Evolutionary conservation across 352 stramenopile species (phyloP), one percentile per base, ranked within the genome.

Genomic region (Elongisporangium anandrum): DNA sequence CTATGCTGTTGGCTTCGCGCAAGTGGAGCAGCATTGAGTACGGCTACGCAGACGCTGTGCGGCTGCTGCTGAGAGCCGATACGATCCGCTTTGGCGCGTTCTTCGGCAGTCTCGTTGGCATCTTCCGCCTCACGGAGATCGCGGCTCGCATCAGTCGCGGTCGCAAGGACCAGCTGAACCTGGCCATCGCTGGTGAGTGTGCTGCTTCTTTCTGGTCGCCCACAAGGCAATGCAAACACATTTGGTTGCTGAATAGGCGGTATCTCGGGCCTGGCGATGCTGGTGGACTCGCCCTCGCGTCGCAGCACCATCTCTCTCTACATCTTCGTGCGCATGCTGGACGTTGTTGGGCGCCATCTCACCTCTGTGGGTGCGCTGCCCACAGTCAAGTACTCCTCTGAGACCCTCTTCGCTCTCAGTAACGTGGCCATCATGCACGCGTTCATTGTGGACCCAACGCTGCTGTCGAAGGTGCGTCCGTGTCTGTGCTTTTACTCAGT

Each of bases 251-350:
- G 23, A 47, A n/a, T 63, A 63, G 69, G 80, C 2, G 78, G 68
- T 0, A 63, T 92, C 17, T 83, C 83, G 13, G 86, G 86, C 2
- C 72, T 86, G 29, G 77, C 83, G 12, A 63, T 95, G 54, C 66
- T 95, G 17, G 63, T 94, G 21, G 86, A 95, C 48, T 82, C 84
- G 24, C 70, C 73, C 9, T 70, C 70, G 10, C 75, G 86, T 9
- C 82, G 84, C 10, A 83, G 52, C 41, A 88, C 82, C 21, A 88
- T 94, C 54, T 80, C 86, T 58, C 70, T 95, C 47, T 95, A 95
- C 65, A 85, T 93, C 54, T 92, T 95, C 59, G 78, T 94, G 41
- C 81, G 84, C 48, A 92, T 93, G 82, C 65, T 95, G 29, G 84
- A 95, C 62, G 73, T 95, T 5, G 72, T 92, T 13, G 80, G 81